Evolutionary conservation across 2,329 filamentous ascomycete genomes (phyloP), one percentile per base, ranked within the genome.

Genomic region (Fusarium sp.): DNA sequence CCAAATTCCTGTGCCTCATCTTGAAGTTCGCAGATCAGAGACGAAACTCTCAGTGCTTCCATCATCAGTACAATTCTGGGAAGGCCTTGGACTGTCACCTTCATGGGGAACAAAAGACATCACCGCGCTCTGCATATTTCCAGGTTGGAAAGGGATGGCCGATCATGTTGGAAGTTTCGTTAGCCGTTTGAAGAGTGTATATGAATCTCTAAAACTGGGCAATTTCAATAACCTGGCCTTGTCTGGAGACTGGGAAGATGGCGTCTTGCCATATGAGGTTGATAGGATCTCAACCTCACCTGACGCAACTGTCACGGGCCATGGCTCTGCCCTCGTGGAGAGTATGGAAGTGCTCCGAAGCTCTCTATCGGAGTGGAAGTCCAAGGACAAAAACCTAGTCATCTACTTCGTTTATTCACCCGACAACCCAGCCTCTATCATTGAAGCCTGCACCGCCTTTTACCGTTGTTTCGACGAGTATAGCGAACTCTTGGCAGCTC

Each of bases 11-110:
- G 82, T 88, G 1, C 92, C 92, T 2, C 90, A 92, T 72, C 81
- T 96, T 37, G 89, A 92, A 68, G 82, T 96, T 13, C 89, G 90
- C 48, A 85, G 92, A 53, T 87, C 88, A 20, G 90, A 93, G 39
- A 84, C 85, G 3, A 87, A 86, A 47, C 85, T 94, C 56, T 92
- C 93, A 13, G 82, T 96, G 39, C 82, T 95, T 22, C 91, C 93
- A 3, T 87, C 92, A 1, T 90, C 92, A 0, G 81, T 95, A 20
- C 81, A 85, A 1, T 97, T 96, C 73, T 96, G 93, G 93, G 92
- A 96, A 74, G 89, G 90, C 46, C 81, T 96, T 19, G 91, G 92
- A 0, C 83, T 97, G 3, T 88, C 88, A 3, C 93, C 93, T 5
- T 87, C 87, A 10, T 87, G 87, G 60, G 91, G 92, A 1, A 74